Evolutionary conservation across 164 flowering plant species (phyloP).

Genomic region (Magnolia changhungtana): DNA sequence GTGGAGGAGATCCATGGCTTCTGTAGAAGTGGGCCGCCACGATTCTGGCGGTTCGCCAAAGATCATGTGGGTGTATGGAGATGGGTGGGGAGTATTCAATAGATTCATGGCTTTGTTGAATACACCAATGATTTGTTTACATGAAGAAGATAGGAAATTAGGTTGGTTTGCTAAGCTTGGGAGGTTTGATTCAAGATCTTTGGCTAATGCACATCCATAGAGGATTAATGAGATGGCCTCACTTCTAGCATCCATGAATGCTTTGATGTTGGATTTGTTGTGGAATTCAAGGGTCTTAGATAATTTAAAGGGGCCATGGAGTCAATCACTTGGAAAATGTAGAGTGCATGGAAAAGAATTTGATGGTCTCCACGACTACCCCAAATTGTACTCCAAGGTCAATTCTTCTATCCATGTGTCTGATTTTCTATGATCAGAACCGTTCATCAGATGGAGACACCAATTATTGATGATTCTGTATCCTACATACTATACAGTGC

Average conservation of each 20-base stretch:
- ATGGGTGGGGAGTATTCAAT: not conserved
- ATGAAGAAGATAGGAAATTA: not conserved
- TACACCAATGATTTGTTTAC: not conserved
- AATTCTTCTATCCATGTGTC: too few species aligned
- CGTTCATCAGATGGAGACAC: too few species aligned
- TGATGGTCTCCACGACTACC: too few species aligned
- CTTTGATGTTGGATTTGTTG: too few species aligned
- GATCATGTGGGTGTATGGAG: not conserved
- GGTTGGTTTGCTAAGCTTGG: conserved; percentile 3
- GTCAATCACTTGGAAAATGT: not conserved
- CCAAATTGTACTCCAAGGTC: too few species aligned
- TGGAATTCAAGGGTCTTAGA: too few species aligned
- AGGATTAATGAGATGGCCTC: not conserved
- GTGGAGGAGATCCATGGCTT: conserved; percentile 4
- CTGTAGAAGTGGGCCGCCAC: not conserved
- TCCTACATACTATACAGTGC: too few species aligned
- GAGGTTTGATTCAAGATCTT: conserved; percentile 7
- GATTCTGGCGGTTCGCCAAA: not conserved
- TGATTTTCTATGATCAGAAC: too few species aligned
- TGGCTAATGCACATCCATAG: conserved; percentile 7
- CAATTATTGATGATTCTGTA: too few species aligned
- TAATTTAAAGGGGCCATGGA: not conserved
- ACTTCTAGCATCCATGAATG: not conserved
- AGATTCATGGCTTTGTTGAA: conserved; percentile 4
- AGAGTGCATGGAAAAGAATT: too few species aligned